Base-by-base conservation (phyloP, 2,329 filamentous ascomycete genomes). In the Teratosphaeriaceae sp. region DNA sequence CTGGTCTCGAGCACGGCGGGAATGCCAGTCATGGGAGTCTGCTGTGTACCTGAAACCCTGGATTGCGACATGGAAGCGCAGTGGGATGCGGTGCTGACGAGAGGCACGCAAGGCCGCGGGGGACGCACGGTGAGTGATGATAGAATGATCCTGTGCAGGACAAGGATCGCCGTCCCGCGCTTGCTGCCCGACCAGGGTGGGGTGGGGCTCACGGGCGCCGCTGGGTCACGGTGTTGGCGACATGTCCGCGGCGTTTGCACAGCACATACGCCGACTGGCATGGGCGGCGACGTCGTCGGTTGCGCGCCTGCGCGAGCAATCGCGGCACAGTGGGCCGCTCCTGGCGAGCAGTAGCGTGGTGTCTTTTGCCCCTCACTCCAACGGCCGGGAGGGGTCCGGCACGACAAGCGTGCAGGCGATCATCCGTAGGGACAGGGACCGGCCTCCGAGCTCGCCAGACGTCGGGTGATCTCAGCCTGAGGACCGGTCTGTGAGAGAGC, bases 281-380 rank as follows among this genome's bases (percentile, higher is more conserved):
- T 6, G 8, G 12, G 6, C 3, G n/a, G 5, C 6, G 31, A 3
- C 20, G 31, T 20, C 3, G 31, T 13, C 31, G 31, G 11, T 19
- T 19, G 31, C 31, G 31, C 31, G 31, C 31, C 31, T 34, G 31
- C 31, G 31, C 15, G n/a, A 19, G 31, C n/a, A 34, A 34, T 34
- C 31, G 4, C 31, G n/a, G 31, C 9, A 34, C 15, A 19, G 15
- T 12, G 12, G 18, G 31, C 31, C 31, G 31, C 20, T 18, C 18
- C 15, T 18, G 12, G 15, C 31, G 15, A 34, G 31, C 31, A 34
- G 31, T 34, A 34, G 31, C 31, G 31, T 34, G 31, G 31, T 30
- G 18, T n/a, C 20, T 5, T 34, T 34, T 20, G 31, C 31, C 31
- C 31, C 31, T 34, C 31, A 19, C 6, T 34, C 18, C 31, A 34